Conservation (phyloP, 331 rosid species). For the Quercus lobata region DNA sequence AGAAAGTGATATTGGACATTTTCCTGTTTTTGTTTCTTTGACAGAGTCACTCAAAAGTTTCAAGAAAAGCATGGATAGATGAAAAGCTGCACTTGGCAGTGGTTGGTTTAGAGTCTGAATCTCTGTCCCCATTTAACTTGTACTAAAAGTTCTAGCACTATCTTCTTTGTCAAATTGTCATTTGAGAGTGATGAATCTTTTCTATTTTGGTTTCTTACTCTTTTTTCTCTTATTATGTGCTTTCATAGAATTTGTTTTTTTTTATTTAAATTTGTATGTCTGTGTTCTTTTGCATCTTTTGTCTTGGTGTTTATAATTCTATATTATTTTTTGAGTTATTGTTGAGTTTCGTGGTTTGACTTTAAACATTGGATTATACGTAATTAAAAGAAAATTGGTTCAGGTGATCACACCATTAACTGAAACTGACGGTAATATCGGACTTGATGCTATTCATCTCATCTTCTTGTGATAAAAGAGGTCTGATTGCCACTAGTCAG, state of each 20-base stretch:
- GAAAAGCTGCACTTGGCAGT: no score
- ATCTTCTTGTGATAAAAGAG: constrained; percentile 88
- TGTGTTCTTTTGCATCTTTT: background rate
- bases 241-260: no score
- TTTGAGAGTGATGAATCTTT: no score
- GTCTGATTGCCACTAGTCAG: constrained; percentile 30
- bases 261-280: no score
- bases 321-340: background rate
- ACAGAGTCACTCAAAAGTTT: background rate
- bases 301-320: background rate
- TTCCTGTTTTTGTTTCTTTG: background rate
- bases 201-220: no score
- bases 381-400: constrained; percentile 63
- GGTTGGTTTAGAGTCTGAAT: no score
- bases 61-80: no score
- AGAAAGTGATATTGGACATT: background rate
- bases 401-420: constrained; percentile 91
- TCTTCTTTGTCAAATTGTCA: no score
- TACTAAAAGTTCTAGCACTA: no score
- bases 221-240: no score
- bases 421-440: constrained; percentile 56
- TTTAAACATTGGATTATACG: constrained; percentile 36
- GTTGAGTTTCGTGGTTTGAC: constrained; percentile 16
- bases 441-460: constrained; percentile 85
- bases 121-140: no score